phyloP scores from a whole-genome alignment of 2,329 filamentous ascomycete species.

The Epichloe scottii region DNA sequence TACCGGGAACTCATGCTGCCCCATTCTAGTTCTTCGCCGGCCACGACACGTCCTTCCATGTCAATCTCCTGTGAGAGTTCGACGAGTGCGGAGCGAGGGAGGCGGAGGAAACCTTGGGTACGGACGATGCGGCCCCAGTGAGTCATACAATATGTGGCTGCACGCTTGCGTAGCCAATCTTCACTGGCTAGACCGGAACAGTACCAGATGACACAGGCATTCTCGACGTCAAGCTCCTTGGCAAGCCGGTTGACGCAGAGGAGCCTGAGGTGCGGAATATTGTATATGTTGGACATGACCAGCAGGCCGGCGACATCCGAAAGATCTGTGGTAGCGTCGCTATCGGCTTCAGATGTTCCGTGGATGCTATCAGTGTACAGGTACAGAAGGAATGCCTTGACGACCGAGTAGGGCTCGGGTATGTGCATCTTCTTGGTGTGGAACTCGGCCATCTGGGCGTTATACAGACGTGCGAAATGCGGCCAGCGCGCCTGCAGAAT shows the following conservation, averaged over 20 bases:
- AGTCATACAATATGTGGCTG: conserved; percentile 76
- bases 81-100: conserved; percentile 69
- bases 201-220: conserved; percentile 94
- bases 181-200: conserved; percentile 81
- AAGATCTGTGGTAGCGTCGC: conserved; percentile 64
- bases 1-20: conserved; percentile 34
- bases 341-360: conserved; percentile 32
- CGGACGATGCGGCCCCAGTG: conserved; percentile 93
- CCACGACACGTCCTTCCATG: conserved; percentile 79
- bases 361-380: conserved; percentile 91
- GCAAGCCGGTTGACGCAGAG: conserved; percentile 84
- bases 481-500: conserved; percentile 94
- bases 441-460: conserved; percentile 92
- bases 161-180: conserved; percentile 83
- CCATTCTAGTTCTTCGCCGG: conserved; percentile 68
- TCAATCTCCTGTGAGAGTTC: conserved; percentile 91
- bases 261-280: conserved; percentile 83
- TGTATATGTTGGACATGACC: conserved; percentile 97
- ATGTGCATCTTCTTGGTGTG: conserved; percentile 97
- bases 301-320: conserved; percentile 85
- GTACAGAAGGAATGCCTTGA: conserved; percentile 90
- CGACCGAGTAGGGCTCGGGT: conserved; percentile 86
- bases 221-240: conserved; percentile 84
- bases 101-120: conserved; percentile 70
- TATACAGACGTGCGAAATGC: conserved; percentile 85